phyloP scores from a whole-genome alignment of 2,329 filamentous ascomycete genomes.

The Hymenoscyphus linearis region DNA sequence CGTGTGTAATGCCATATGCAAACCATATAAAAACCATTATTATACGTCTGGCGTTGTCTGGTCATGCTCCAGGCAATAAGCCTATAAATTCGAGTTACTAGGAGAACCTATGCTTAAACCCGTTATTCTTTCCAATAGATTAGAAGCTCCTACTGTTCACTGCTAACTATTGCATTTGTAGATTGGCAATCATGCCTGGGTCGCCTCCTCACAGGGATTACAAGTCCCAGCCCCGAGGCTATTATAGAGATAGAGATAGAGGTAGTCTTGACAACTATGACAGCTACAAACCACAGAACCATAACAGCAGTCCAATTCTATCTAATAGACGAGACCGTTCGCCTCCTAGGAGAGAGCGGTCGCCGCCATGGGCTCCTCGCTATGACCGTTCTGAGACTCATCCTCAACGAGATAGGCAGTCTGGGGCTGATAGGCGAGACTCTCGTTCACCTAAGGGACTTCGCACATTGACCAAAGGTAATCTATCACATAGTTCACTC shows the following conservation, averaged over 20 bases:
- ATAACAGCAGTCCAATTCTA: neutral
- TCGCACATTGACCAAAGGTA: neutral
- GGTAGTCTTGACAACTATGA: neutral
- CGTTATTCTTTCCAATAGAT: neutral
- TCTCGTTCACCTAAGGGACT: neutral
- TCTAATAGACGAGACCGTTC: neutral
- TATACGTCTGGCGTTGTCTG: neutral
- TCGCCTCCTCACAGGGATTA: neutral
- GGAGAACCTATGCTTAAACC: neutral
- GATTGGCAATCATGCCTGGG: neutral
- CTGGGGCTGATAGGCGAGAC: neutral
- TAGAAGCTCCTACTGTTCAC: neutral
- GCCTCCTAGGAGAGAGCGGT: neutral
- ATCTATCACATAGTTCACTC: too few species aligned
- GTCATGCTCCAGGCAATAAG: neutral
- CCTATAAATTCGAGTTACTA: neutral
- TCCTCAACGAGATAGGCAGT: neutral
- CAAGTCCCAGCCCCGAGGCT: neutral
- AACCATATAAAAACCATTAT: neutral
- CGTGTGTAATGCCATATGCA: neutral
- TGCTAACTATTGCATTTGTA: neutral
- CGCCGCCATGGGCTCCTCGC: neutral
- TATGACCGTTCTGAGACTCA: neutral
- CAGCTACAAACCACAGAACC: neutral
- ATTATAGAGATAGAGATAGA: neutral